A percentile compares a stretch with the other conserved stretches of the same genome.
These are phyloP conservation scores for Saccharomycopsis synnaedendra DNA, from an alignment of 805 yeast species.

Conservation along the genomic window DNA sequence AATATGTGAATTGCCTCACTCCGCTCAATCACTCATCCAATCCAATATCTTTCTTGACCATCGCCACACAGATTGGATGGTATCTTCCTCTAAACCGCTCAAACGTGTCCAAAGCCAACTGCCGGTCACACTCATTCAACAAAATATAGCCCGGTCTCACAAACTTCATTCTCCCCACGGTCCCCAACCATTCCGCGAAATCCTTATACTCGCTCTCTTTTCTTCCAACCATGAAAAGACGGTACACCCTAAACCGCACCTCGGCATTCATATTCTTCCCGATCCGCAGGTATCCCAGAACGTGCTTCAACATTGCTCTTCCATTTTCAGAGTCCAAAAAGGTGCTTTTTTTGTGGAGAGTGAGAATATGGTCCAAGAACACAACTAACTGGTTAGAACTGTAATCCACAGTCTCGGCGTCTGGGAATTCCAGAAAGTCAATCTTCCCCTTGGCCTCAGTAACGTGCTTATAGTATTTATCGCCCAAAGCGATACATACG, in stretches of 20 bases:
- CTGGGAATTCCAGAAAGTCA: slow-evolving; percentile 25
- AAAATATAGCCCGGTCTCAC: slow-evolving; percentile 77
- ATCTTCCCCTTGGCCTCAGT: slow-evolving; percentile 10
- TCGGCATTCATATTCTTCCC: slow-evolving; percentile 62
- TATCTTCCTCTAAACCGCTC: slow-evolving; percentile 44
- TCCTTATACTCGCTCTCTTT: slow-evolving; percentile 33
- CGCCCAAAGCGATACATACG: slow-evolving; percentile 54
- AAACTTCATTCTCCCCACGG: slow-evolving; percentile 91
- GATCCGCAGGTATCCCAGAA: slow-evolving; percentile 32
- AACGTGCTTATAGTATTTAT: slow-evolving; percentile 45
- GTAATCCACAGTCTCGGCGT: slow-evolving; percentile 43
- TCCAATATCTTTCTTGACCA: slow-evolving; percentile 65
- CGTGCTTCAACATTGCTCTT: slow-evolving; percentile 22
- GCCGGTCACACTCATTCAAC: slow-evolving; percentile 51
- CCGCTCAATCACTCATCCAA: slow-evolving; percentile 1
- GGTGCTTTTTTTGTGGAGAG: slow-evolving; percentile 32
- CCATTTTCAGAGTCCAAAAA: slow-evolving; percentile 25
- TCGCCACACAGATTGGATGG: slow-evolving; percentile 74
- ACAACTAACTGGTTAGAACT: slow-evolving; percentile 70
- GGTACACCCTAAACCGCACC: slow-evolving; percentile 67
- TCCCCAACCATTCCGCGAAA: slow-evolving; percentile 76
- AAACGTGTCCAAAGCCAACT: slow-evolving; percentile 58
- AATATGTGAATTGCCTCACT: too few species aligned
- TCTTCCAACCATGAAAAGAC: slow-evolving; percentile 49
- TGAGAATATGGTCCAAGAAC: slow-evolving; percentile 58